These are phyloP conservation scores for Annulohypoxylon stygium DNA, from an alignment of 495 filamentous ascomycete species.

Conservation along the genomic window DNA sequence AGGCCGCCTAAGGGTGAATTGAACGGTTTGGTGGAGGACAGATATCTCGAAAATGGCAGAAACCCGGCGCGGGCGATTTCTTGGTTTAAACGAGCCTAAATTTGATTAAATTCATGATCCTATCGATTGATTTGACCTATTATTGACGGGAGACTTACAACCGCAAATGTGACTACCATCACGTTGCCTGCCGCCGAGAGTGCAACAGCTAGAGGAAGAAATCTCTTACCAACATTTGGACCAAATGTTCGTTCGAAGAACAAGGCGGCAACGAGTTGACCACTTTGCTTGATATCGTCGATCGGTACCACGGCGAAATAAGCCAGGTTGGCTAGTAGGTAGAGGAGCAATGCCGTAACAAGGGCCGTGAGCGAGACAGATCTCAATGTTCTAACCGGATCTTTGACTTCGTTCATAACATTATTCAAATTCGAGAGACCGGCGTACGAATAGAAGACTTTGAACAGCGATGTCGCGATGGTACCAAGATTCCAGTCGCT, in stretches of 20 bases:
- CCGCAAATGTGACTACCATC: slow-evolving; percentile 79
- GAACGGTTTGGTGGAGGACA: slow-evolving; percentile 77
- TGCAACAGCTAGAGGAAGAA: slow-evolving; percentile 75
- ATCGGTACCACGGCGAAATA: slow-evolving; percentile 77
- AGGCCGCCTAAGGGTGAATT: slow-evolving; percentile 75
- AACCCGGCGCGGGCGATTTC: slow-evolving; percentile 68
- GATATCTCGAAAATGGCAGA: slow-evolving; percentile 71
- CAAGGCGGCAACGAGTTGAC: slow-evolving; percentile 75
- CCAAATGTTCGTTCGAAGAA: slow-evolving; percentile 79
- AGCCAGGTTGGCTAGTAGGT: slow-evolving; percentile 76
- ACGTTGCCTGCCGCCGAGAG: slow-evolving; percentile 79
- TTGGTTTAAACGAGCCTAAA: slow-evolving; percentile 69
- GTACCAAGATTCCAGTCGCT: slow-evolving; percentile 68
- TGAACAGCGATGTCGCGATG: slow-evolving; percentile 75
- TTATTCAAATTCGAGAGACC: slow-evolving; percentile 79
- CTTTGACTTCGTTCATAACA: slow-evolving; percentile 79
- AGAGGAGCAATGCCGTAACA: slow-evolving; percentile 70
- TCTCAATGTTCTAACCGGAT: slow-evolving; percentile 75
- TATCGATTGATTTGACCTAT: background rate
- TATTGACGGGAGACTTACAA: slow-evolving; percentile 57
- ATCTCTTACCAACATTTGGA: slow-evolving; percentile 63
- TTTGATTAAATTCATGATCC: slow-evolving; percentile 1
- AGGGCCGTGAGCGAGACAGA: slow-evolving; percentile 74
- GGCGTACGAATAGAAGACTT: slow-evolving; percentile 79
- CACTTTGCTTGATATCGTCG: slow-evolving; percentile 75